Evolutionary conservation across 768 basidiomycete genomes (phyloP).

Genomic region (Dentipellis fragilis): DNA sequence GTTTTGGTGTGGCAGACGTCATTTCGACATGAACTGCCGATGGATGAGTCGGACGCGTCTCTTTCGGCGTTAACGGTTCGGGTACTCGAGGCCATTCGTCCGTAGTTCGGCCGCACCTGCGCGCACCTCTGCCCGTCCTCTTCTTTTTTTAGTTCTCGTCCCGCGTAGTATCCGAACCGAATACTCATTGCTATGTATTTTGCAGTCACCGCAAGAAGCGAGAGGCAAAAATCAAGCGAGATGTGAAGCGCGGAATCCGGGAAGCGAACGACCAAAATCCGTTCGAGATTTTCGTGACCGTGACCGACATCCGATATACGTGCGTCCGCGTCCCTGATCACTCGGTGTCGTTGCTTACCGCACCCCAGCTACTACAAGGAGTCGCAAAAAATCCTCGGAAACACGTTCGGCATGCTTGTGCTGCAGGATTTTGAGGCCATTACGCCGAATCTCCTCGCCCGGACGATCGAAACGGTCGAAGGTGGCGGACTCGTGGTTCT

Average conservation of each 20-base stretch:
- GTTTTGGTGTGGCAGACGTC: too few species aligned
- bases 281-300: conserved; percentile 96
- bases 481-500: conserved; percentile 87
- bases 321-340: conserved; percentile 28
- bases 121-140: too few species aligned
- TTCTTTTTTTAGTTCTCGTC: too few species aligned
- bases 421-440: conserved; percentile 98
- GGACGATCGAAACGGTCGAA: conserved; percentile 97
- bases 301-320: conserved; percentile 99
- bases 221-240: conserved; percentile 92
- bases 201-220: conserved; percentile 89
- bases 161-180: not conserved
- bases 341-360: not conserved
- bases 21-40: too few species aligned
- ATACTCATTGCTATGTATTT: not conserved
- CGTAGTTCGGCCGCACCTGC: too few species aligned
- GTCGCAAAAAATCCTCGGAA: conserved; percentile 91
- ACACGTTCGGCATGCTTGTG: conserved; percentile 95
- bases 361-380: conserved; percentile 79
- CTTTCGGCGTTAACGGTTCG: too few species aligned
- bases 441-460: conserved; percentile 91
- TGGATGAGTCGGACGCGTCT: too few species aligned
- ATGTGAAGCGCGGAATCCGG: conserved; percentile 88
- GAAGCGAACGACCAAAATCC: conserved; percentile 95
- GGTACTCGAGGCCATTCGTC: too few species aligned